Evolutionary conservation across 345 rosid genomes (phyloP).

Genomic region (Eucalyptus regnans): DNA sequence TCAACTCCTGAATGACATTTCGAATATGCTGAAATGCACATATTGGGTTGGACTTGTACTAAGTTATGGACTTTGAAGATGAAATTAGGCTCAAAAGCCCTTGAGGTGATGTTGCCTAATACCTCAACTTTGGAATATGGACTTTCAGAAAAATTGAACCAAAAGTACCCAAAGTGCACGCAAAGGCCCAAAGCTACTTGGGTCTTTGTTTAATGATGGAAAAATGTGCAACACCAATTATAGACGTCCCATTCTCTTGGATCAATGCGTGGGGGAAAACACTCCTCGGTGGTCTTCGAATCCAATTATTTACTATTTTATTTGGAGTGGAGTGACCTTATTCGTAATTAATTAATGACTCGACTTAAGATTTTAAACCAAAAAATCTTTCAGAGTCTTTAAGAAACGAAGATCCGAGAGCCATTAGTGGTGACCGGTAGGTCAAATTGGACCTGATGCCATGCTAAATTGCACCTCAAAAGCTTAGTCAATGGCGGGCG

Average conservation of each 20-base stretch:
- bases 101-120: rapidly evolving
- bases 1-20: not conserved
- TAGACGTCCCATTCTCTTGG: not conserved
- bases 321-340: not conserved
- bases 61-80: not conserved
- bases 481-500: not conserved
- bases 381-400: not conserved
- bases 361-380: not conserved
- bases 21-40: not conserved
- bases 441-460: not conserved
- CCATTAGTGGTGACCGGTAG: not conserved
- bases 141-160: not conserved
- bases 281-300: not conserved
- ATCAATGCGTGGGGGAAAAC: not conserved
- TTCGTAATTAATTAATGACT: not conserved
- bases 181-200: not conserved
- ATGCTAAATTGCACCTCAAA: not conserved
- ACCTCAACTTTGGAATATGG: not conserved
- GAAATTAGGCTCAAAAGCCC: not conserved
- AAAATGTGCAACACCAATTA: not conserved
- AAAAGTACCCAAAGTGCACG: not conserved
- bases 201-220: not conserved
- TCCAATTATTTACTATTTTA: not conserved
- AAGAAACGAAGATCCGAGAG: not conserved
- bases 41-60: not conserved